Base-by-base conservation (phyloP, 2,329 filamentous ascomycete species). In the Ceratocystis harringtonii region DNA sequence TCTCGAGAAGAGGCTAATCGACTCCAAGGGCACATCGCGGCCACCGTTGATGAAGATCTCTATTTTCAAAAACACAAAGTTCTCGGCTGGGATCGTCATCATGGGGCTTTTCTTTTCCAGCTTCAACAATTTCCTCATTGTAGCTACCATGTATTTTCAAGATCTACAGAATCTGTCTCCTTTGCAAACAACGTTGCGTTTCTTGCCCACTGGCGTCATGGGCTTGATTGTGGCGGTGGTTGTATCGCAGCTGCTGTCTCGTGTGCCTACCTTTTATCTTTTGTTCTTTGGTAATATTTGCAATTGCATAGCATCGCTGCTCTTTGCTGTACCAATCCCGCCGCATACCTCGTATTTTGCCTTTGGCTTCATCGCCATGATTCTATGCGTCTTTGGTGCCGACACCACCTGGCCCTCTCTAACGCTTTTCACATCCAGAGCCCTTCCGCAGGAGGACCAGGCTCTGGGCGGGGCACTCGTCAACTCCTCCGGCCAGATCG, bases 71-170 rank as follows among this genome's bases (percentile, higher is more conserved):
- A 85, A 81, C 71, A 72, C 74, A 4, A 78, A 78, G 5, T 87
- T 89, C 71, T 81, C 79, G 43, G 81, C 83, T 5, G 84, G 84
- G 17, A 84, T 88, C 76, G 71, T 80, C 41, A 83, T 86, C 69
- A 87, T 88, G 80, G 78, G 78, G 0, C 72, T 88, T 1, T 88
- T 88, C 75, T 88, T 86, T 70, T 80, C 81, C 19, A 77, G 79
- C 1, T 89, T 89, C 75, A 88, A 86, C 74, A 85, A 85, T 72
- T 87, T 80, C 69, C 74, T 88, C 48, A 77, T 89, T 68, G 87
- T 81, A 70, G 81, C 84, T 1, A 89, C 86, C 3, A 89, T 86
- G 73, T 87, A 83, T 73, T 89, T 83, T 73, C 86, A 89, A 72
- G 80, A 85, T 68, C 88, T 81, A 71, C 84, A 86, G 69, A 81